A percentile compares a stretch with the other conserved stretches of the same genome.
phyloP scores from a whole-genome alignment of 805 yeast genomes.

The Zygoascus flipseniorum region DNA sequence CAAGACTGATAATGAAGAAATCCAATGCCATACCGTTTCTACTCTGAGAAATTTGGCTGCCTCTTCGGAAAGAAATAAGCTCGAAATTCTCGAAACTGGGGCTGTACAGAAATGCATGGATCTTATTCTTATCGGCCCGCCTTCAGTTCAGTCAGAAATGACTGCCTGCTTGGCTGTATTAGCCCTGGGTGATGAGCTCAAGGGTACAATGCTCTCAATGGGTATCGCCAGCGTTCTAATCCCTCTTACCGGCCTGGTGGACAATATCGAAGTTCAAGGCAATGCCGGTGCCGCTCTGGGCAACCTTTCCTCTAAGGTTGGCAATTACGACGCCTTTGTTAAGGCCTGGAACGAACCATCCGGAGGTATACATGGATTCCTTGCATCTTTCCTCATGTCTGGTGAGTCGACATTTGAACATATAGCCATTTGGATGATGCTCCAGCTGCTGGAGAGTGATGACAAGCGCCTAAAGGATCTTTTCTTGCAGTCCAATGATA shows the following conservation, averaged over 20 bases:
- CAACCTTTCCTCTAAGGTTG: constrained; percentile 83
- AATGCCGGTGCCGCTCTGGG: constrained; percentile 98
- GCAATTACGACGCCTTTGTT: constrained; percentile 71
- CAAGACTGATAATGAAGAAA: constrained; percentile 84
- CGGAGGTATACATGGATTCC: constrained; percentile 80
- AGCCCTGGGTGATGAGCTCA: constrained; percentile 92
- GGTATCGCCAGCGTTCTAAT: constrained; percentile 82
- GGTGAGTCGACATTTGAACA: constrained; percentile 94
- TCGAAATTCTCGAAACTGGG: constrained; percentile 87
- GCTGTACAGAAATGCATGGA: constrained; percentile 91
- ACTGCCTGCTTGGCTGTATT: constrained; percentile 95
- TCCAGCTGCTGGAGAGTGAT: constrained; percentile 85
- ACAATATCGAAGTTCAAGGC: constrained; percentile 92
- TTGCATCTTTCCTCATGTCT: constrained; percentile 68
- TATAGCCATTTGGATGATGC: constrained; percentile 93
- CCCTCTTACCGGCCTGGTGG: constrained; percentile 75
- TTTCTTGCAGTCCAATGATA: constrained; percentile 26
- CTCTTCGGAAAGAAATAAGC: constrained; percentile 83
- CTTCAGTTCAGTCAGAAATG: constrained; percentile 89
- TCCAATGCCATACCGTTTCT: constrained; percentile 96
- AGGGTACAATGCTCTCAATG: constrained; percentile 70
- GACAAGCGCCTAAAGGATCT: constrained; percentile 44
- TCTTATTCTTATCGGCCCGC: constrained; percentile 76
- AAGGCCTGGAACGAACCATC: constrained; percentile 70
- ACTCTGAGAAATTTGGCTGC: constrained; percentile 95